phyloP scores from a whole-genome alignment of 1,284 basidiomycete species.

The Ganoderma leucocontextum region DNA sequence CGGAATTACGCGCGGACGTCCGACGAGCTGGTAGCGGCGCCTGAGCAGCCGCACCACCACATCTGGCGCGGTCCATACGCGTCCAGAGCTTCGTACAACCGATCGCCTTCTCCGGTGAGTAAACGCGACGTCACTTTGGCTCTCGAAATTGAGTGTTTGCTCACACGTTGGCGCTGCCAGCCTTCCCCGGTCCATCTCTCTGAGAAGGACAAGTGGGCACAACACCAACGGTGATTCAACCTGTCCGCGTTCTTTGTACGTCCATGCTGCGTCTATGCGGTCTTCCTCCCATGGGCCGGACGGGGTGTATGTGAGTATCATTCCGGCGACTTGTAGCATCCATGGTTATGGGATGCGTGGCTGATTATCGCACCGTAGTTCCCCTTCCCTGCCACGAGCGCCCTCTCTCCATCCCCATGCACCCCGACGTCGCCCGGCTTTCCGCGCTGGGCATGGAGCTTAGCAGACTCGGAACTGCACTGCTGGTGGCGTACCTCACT shows the following conservation, averaged over 20 bases:
- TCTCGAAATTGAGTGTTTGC: background rate
- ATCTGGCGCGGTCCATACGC: constrained; percentile 23
- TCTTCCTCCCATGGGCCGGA: background rate
- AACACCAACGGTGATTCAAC: constrained; percentile 21
- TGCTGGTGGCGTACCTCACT: background rate
- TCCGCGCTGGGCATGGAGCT: background rate
- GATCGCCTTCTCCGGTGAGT: constrained; percentile 31
- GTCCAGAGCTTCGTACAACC: constrained; percentile 18
- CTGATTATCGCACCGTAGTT: background rate
- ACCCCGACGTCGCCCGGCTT: background rate
- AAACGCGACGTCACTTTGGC: background rate
- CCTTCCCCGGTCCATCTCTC: constrained; percentile 23
- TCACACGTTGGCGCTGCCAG: constrained; percentile 6
- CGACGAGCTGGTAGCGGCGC: constrained; percentile 10
- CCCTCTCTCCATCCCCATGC: background rate
- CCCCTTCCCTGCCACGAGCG: background rate
- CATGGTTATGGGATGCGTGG: background rate
- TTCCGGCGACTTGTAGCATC: background rate
- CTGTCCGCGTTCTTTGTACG: background rate
- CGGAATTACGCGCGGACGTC: constrained; percentile 11
- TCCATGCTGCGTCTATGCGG: background rate
- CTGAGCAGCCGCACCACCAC: constrained; percentile 11
- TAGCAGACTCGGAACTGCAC: background rate
- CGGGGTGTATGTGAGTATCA: constrained; percentile 5
- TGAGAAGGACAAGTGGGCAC: constrained; percentile 23